These are phyloP conservation scores for Podila epicladia DNA, from an alignment of 192 early-diverging fungal species.

Conservation along the genomic window DNA sequence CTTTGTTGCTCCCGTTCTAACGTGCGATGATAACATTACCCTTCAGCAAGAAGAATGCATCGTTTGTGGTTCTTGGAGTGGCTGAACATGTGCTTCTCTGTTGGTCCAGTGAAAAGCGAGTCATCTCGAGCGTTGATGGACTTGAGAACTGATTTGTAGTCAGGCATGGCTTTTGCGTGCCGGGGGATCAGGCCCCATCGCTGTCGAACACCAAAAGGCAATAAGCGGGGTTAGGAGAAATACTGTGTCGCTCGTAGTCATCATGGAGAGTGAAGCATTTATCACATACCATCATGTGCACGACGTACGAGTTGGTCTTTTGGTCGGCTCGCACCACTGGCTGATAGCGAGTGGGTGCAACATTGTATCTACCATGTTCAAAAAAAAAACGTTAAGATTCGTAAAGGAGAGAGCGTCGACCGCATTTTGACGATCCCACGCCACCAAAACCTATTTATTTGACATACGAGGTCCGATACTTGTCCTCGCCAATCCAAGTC, in stretches of 20 bases:
- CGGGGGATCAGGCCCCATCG: conserved; percentile 65
- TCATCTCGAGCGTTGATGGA: conserved; percentile 67
- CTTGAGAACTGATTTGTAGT: conserved; percentile 43
- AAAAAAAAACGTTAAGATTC: conserved; percentile 2
- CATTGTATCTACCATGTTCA: conserved; percentile 54
- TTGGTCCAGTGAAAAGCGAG: conserved; percentile 49
- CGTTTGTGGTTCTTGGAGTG: conserved; percentile 57
- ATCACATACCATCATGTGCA: conserved; percentile 57
- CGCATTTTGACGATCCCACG: not conserved
- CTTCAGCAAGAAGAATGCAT: conserved; percentile 65
- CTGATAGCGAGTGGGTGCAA: conserved; percentile 56
- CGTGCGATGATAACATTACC: conserved; percentile 27
- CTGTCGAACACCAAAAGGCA: conserved; percentile 5
- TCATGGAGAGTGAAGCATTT: too few relatives aligned
- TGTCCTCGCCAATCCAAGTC: conserved; percentile 45
- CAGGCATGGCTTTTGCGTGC: conserved; percentile 50
- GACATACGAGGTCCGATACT: conserved; percentile 38
- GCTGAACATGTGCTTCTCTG: conserved; percentile 58
- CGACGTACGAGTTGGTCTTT: conserved; percentile 22
- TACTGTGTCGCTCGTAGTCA: too few relatives aligned
- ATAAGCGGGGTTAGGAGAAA: too few relatives aligned
- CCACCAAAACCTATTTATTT: not conserved
- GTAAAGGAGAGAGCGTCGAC: not conserved
- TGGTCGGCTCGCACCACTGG: conserved; percentile 50
- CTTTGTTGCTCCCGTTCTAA: not conserved